Conservation (phyloP, 176 grass and related monocot species). For the Avena insularis region DNA sequence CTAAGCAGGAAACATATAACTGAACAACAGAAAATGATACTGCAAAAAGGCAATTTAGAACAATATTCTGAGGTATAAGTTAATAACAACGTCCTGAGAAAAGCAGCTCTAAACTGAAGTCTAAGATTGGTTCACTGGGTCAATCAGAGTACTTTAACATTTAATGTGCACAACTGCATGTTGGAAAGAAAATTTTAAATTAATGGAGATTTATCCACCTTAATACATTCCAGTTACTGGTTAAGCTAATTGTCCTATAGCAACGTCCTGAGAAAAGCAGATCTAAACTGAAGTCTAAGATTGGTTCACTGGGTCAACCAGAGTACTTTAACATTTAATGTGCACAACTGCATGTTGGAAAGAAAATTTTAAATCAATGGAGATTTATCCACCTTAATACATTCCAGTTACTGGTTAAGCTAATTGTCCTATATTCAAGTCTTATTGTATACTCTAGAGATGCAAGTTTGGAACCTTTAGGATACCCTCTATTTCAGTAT, state of each 20-base stretch:
- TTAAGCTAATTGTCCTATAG: background rate
- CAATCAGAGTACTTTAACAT: conserved; percentile 4
- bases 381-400: conserved; percentile 19
- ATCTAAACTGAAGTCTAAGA: background rate
- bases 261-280: background rate
- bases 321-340: conserved; percentile 15
- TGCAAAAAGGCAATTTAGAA: conserved; percentile 12
- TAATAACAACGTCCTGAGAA: background rate
- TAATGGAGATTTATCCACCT: conserved; percentile 27
- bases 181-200: background rate
- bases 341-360: background rate
- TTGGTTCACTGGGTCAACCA: background rate
- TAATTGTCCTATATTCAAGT: conserved; percentile 34
- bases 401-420: conserved; percentile 13
- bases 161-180: background rate
- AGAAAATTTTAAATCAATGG: conserved; percentile 17
- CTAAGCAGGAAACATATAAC: conserved; percentile 5
- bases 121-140: conserved; percentile 1
- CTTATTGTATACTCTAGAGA: background rate
- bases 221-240: conserved; percentile 22
- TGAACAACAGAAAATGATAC: background rate
- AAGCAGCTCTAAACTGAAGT: background rate
- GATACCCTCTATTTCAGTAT: no score
- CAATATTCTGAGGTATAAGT: conserved; percentile 2
- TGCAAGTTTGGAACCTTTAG: no score